Evolutionary conservation across 2,329 filamentous ascomycete species (phyloP), one percentile per base, ranked within the genome.

Genomic region (Juglanconis sp.): DNA sequence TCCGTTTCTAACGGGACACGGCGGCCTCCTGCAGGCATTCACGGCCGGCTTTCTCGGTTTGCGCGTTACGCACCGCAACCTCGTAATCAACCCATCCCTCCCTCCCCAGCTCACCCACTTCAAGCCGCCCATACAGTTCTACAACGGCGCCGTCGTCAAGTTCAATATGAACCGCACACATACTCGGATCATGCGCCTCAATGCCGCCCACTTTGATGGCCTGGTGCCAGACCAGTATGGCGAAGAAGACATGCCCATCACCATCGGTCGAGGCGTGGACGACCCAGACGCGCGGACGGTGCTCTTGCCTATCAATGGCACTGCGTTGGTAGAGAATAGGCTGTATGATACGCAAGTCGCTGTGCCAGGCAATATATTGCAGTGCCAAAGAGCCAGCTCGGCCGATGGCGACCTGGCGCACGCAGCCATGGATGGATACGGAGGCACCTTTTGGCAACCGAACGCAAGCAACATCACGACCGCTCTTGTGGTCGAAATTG

Each of bases 1-100:
- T 66, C 87, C 88, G 0, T 91, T 91, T 75, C 73, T 90, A 36
- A 91, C 88, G 0, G 88, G 88, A 8, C 84, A 88, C 68, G 88
- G 88, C 15, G 88, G 88, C 49, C 82, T 85, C n/a, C 81, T 88
- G 63, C 87, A 89, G 68, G 83, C 89, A 10, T 81, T 80, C 1
- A 76, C 88, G 4, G 89, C 86, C 65, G 88, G 87, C 0, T 90
- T 88, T 67, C 79, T 90, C 1, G 88, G 88, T 1, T 76, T 89
- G 2, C 81, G 85, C 8, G 73, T 87, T 2, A 77, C 82, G 50
- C 77, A 85, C 1, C 85, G 87, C 58, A 77, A 79, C n/a, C 74
- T 85, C 35, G 79, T 88, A 56, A 75, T 91, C 47, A 81, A 89
- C 57, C 88, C 88, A 0, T 83, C 82, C 17, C 74, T 90, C 2